phyloP scores from a whole-genome alignment of 2,329 filamentous ascomycete genomes.

The Colletotrichum siamense region DNA sequence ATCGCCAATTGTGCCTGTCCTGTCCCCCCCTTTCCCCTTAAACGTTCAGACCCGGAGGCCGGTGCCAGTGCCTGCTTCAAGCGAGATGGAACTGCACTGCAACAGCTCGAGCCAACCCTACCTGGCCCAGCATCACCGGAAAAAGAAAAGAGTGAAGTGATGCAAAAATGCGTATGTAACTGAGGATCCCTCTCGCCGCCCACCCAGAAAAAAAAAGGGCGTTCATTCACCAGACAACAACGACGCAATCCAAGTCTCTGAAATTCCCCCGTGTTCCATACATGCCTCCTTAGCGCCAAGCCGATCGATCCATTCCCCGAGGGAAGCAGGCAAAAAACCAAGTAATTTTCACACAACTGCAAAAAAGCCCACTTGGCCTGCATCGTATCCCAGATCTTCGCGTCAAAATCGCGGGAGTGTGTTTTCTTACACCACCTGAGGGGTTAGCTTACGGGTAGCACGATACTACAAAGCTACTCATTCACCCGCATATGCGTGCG shows the following conservation, averaged over 20 bases:
- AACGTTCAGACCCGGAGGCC: background rate
- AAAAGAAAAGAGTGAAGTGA: background rate
- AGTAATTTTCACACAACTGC: background rate
- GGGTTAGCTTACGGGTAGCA: background rate
- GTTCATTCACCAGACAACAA: background rate
- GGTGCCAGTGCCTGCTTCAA: background rate
- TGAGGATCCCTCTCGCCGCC: background rate
- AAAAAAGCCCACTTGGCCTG: background rate
- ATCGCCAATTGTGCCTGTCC: background rate
- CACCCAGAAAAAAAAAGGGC: background rate
- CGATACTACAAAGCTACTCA: background rate
- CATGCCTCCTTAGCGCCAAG: background rate
- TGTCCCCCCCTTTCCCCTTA: background rate
- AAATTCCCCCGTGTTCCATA: background rate
- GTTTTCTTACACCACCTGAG: background rate
- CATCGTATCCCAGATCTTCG: background rate
- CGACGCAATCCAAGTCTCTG: background rate
- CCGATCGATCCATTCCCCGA: background rate
- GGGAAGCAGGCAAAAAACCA: background rate
- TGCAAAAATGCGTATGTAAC: background rate
- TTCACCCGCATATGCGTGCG: background rate
- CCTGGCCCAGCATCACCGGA: background rate
- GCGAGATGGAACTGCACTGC: background rate
- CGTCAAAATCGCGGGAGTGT: background rate
- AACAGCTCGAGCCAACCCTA: background rate